Base-by-base conservation (phyloP, 352 stramenopile genomes). In the Globisporangium acanthophoron region DNA sequence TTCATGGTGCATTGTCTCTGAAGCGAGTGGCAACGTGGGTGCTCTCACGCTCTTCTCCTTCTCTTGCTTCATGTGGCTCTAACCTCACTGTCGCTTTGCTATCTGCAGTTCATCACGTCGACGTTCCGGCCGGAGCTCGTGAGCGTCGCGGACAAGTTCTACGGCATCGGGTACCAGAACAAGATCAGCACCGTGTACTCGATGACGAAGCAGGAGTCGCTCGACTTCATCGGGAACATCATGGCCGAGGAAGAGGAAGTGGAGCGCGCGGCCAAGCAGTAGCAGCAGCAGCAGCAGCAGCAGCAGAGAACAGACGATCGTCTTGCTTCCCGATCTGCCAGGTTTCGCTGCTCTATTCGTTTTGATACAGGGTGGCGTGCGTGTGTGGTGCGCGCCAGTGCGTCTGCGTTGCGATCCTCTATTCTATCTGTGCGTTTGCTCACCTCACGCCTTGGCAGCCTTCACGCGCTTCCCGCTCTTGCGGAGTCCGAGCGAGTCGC, bases 41-140 rank as follows among this genome's bases (percentile, higher is more conserved):
- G 5, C 16, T 20, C 7, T 4, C 18, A 24, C 18, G 12, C 41
- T 24, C 41, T 47, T 27, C 41, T 21, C 11, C 18, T 24, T 24
- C 41, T 47, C 16, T 47, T 47, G 35, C 35, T 16, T 41, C 35
- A 41, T 15, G 37, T 43, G 37, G 3, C 13, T 43, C 3, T 13
- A 41, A 41, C 35, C 35, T 43, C 37, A 18, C 3, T 43, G 43
- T 15, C 5, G 40, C 20, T 2, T 33, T 59, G 5, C n/a, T 54
- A 43, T 52, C 29, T 35, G 16, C 31, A 86, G 77, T 82, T 99
- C 70, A 99, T 99, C 73, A 99, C 96, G 12, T 99, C 95, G 50
- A 99, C 97, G 21, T 99, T 99, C 74, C 89, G 97, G n/a, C 97
- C 96, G 5, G 97, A 99, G 70, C 71, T 99, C n/a, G 96, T 99